Evolutionary conservation across 495 filamentous ascomycete species (phyloP), one percentile per base, ranked within the genome.

Genomic region (Pseudevernia furfuracea): DNA sequence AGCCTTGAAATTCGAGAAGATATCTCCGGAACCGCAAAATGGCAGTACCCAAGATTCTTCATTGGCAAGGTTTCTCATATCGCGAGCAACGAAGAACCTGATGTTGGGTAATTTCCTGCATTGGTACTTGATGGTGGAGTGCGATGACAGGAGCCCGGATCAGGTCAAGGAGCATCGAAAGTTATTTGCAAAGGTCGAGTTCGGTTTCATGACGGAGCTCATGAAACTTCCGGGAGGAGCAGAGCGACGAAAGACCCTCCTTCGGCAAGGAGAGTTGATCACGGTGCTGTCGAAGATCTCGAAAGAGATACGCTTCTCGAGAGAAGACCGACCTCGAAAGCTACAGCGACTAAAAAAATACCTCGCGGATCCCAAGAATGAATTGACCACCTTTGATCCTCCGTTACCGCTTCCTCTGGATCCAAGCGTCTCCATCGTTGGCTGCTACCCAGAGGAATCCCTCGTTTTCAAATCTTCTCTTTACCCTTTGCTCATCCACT

Each of bases 111-210:
- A 94, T 71, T 96, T 91, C 72, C 83, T 99, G 56, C 91, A 95
- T 74, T 99, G 94, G 94, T 99, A 97, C 73, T 80, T 99, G 2
- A 96, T 96, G 85, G 95, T 97, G 4, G 95, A 99, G 74, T 90
- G 87, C 44, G 93, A 96, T 70, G 92, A 97, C 69, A 82, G 85
- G 60, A 88, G 84, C 60, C 82, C 84, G 10, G 85, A 87, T 15
- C 89, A 91, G 63, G 74, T 82, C 3, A 81, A 82, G 25, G 84
- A 85, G 58, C 87, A 91, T 65, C 90, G 87, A 36, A 87, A 88
- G 59, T 84, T 99, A 28, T 97, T 96, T 73, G 85, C 87, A 14
- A 91, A 91, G 59, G 89, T 97, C 34, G 91, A 93, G 66, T 97
- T 89, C 69, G 91, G 97, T 71, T 97, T 97, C 76, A 96, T 97